Percentiles rank a stretch among this genome's conserved stretches.
Conservation (phyloP, 2,329 filamentous ascomycete genomes). For the Trichoderma semiorbis region DNA sequence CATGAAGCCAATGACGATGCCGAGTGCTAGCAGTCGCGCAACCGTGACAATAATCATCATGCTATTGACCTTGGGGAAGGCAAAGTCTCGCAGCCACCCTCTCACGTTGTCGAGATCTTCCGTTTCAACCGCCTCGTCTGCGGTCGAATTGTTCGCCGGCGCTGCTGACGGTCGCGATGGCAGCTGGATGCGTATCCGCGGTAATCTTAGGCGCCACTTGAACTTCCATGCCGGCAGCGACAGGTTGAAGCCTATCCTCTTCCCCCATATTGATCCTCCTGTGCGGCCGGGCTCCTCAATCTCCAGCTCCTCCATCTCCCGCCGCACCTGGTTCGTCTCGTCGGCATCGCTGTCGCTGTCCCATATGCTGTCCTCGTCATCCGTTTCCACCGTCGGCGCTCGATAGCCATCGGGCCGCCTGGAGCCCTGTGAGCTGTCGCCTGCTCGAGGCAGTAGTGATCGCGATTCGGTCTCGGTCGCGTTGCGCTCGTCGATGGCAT, state of each 20-base stretch:
- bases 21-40: constrained; percentile 69
- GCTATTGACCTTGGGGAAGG: constrained; percentile 40
- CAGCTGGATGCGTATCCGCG: constrained; percentile 49
- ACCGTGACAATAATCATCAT: constrained; percentile 57
- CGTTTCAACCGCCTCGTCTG: constrained; percentile 18
- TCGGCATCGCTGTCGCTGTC: constrained; percentile 44
- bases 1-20: constrained; percentile 71
- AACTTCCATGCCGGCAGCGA: constrained; percentile 54
- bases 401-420: constrained; percentile 61
- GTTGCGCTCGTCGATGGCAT: constrained; percentile 52
- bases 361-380: constrained; percentile 61
- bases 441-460: constrained; percentile 62
- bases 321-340: constrained; percentile 65
- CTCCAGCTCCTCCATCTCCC: constrained; percentile 87
- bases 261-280: constrained; percentile 47
- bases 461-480: constrained; percentile 73
- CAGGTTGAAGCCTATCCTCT: constrained; percentile 52
- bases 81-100: constrained; percentile 26
- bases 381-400: constrained; percentile 75
- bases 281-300: constrained; percentile 63
- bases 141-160: constrained; percentile 19
- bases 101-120: constrained; percentile 28
- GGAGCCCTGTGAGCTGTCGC: constrained; percentile 36
- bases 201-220: constrained; percentile 52
- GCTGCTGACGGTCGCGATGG: constrained; percentile 36